Evolutionary conservation across 1,284 basidiomycete species (phyloP).

Genomic region (Cryptococcus wingfieldii): DNA sequence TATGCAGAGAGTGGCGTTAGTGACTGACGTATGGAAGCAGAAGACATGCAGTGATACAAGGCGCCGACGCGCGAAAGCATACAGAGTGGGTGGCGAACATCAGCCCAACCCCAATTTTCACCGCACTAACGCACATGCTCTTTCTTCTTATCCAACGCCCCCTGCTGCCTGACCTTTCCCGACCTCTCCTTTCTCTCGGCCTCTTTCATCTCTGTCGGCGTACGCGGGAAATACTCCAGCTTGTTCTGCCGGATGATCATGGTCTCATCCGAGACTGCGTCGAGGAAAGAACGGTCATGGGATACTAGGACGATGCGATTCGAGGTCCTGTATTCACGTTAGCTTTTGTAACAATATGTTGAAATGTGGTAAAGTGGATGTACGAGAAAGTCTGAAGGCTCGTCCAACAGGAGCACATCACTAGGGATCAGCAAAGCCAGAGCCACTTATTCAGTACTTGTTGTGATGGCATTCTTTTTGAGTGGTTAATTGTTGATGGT

Average conservation of each 20-base stretch:
- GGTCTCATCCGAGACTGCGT: slow-evolving; percentile 63
- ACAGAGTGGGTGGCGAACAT: too few species aligned
- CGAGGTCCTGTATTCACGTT: slow-evolving; percentile 32
- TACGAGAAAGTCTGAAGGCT: too few species aligned
- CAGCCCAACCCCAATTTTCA: not conserved
- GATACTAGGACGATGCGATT: slow-evolving; percentile 59
- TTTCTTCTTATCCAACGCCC: slow-evolving; percentile 56
- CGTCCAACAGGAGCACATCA: slow-evolving; percentile 39
- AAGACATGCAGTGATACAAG: too few species aligned
- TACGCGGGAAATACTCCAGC: slow-evolving; percentile 61
- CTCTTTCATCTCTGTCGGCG: slow-evolving; percentile 53
- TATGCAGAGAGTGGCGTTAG: too few species aligned
- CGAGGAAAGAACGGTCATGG: slow-evolving; percentile 68
- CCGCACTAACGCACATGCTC: slow-evolving; percentile 42
- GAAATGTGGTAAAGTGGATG: slow-evolving; percentile 48
- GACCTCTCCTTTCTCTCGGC: slow-evolving; percentile 55
- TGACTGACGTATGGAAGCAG: too few species aligned
- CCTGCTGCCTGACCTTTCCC: slow-evolving; percentile 55
- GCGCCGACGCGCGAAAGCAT: too few species aligned
- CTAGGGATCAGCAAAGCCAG: slow-evolving; percentile 50
- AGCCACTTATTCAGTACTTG: slow-evolving; percentile 30
- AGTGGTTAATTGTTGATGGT: not conserved
- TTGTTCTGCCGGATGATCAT: slow-evolving; percentile 60
- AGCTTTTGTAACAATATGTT: slow-evolving; percentile 49
- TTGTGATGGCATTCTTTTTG: not conserved